Conservation (phyloP, 1,284 basidiomycete genomes). For the Xerocomus minutiporus region DNA sequence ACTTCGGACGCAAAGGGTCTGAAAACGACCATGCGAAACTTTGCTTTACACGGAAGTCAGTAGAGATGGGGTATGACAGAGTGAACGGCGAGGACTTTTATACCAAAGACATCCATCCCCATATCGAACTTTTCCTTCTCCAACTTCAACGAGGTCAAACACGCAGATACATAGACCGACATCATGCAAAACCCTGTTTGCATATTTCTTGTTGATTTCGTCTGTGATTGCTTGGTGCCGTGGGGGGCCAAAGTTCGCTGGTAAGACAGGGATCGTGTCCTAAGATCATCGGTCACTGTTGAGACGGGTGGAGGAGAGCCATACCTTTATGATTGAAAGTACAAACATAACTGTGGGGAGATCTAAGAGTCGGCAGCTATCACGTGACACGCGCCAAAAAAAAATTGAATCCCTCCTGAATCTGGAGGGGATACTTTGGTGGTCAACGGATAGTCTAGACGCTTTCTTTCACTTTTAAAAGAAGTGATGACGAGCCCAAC, state of each 20-base stretch:
- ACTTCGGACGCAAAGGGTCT: conserved; percentile 90
- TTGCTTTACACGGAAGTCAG: conserved; percentile 47
- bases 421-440: neutral
- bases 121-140: conserved; percentile 90
- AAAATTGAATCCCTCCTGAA: neutral
- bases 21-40: conserved; percentile 88
- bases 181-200: conserved; percentile 88
- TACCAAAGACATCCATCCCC: conserved; percentile 96
- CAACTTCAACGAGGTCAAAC: conserved; percentile 81
- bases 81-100: conserved; percentile 57
- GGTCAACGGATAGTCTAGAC: neutral
- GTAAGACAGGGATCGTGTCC: conserved; percentile 79
- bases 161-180: conserved; percentile 88
- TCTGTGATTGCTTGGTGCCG: conserved; percentile 69
- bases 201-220: conserved; percentile 90
- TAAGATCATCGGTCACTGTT: conserved; percentile 20
- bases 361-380: neutral
- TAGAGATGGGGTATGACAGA: neutral
- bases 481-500: conserved; percentile 18
- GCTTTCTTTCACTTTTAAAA: neutral
- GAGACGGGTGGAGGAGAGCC: neutral
- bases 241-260: conserved; percentile 68
- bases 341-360: conserved; percentile 46
- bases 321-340: conserved; percentile 55
- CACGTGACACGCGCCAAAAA: conserved; percentile 21